Conservation (phyloP, 805 yeast genomes). For the Monosporozyma aerobia region DNA sequence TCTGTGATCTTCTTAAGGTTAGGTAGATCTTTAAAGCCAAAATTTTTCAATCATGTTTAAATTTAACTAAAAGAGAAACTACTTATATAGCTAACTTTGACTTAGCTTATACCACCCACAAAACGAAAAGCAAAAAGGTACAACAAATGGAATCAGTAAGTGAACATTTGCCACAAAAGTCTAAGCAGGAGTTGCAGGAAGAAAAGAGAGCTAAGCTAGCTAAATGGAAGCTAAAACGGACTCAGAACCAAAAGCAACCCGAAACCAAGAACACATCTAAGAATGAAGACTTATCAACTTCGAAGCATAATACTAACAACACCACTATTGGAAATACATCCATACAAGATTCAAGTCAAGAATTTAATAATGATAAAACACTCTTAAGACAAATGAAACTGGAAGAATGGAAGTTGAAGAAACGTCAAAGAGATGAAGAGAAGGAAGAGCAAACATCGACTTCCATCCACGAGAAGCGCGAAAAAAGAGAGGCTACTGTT, state of each 20-base stretch:
- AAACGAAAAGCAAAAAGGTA: background rate
- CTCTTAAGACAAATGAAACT: constrained; percentile 33
- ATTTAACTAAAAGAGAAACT: background rate
- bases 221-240: constrained; percentile 53
- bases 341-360: background rate
- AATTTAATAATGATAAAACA: constrained; percentile 5
- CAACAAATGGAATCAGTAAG: constrained; percentile 15
- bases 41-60: background rate
- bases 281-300: background rate
- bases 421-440: constrained; percentile 17
- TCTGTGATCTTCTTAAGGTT: background rate
- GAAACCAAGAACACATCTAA: background rate
- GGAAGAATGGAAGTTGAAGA: constrained; percentile 46
- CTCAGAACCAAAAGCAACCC: constrained; percentile 13
- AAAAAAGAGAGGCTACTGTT: background rate
- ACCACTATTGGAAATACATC: constrained; percentile 11
- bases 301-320: background rate
- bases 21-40: background rate
- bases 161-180: background rate
- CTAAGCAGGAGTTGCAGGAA: constrained; percentile 26
- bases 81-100: background rate
- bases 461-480: background rate
- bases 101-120: background rate
- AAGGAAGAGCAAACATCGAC: background rate
- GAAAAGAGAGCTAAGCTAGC: constrained; percentile 45